These are phyloP conservation scores for Trichoderma parareesei DNA, from an alignment of 495 filamentous ascomycete genomes.

Conservation along the genomic window DNA sequence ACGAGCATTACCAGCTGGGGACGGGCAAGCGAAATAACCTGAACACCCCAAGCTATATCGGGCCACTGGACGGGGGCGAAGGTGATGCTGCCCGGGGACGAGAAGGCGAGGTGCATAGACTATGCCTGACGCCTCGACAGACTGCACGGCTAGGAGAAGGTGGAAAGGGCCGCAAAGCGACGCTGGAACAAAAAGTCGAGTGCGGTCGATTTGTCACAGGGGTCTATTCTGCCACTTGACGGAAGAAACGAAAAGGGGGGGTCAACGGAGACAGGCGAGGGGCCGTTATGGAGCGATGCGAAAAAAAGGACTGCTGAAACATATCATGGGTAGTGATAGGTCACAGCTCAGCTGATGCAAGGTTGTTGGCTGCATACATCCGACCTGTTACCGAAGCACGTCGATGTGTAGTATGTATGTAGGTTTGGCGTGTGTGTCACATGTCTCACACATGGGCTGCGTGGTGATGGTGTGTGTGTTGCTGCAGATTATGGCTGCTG, in stretches of 20 bases:
- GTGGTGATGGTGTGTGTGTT: not conserved
- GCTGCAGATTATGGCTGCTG: too few relatives aligned
- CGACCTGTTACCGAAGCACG: not conserved
- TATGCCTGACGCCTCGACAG: slow-evolving; percentile 77
- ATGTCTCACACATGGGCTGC: not conserved
- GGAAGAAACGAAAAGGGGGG: slow-evolving; percentile 12
- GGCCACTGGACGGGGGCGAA: slow-evolving; percentile 54
- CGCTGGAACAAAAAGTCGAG: slow-evolving; percentile 78
- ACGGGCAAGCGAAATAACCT: slow-evolving; percentile 82
- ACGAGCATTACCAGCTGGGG: slow-evolving; percentile 87
- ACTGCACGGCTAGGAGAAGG: slow-evolving; percentile 55
- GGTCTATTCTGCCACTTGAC: slow-evolving; percentile 54
- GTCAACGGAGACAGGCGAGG: not conserved
- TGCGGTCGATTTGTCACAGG: slow-evolving; percentile 80
- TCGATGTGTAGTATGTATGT: not conserved
- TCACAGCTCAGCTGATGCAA: not conserved
- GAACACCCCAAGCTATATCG: slow-evolving; percentile 65
- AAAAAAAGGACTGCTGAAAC: not conserved
- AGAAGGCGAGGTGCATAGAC: slow-evolving; percentile 57
- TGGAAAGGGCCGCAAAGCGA: slow-evolving; percentile 56
- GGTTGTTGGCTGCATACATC: not conserved
- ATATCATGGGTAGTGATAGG: not conserved
- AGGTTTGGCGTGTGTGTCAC: not conserved
- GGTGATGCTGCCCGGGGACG: slow-evolving; percentile 40
- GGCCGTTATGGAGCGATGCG: not conserved